Evolutionary conservation across 2,329 filamentous ascomycete species (phyloP), one percentile per base, ranked within the genome.

Genomic region (Lasiodiplodia hormozganensis): DNA sequence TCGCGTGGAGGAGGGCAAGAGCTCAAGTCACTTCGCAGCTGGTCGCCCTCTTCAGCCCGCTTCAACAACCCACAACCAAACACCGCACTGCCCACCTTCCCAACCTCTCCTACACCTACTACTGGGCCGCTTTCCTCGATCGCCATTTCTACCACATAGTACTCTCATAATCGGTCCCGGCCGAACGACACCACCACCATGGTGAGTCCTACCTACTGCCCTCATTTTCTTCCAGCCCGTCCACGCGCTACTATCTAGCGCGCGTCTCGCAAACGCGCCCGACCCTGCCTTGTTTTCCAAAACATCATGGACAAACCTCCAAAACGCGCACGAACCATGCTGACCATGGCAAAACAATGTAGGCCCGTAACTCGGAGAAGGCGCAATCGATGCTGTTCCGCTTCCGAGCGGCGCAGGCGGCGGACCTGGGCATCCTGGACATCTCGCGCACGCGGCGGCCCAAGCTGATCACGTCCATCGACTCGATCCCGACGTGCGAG

Each of bases 301-400:
- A 10, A 14, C 54, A 18, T 18, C 54, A 12, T 21, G 21, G 10
- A 21, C 14, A n/a, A 47, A 11, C 7, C 3, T 6, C 4, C 14
- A 43, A 43, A 18, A 43, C n/a, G 40, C 14, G 40, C 6, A 7
- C 14, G 38, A 47, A n/a, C 8, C 16, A n/a, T 12, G n/a, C 52
- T 66, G 21, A 66, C 38, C 4, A 57, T 75, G 75, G 12, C 10
- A 28, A 58, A 73, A 77, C 78, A 25, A n/a, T 28, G 25, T 74
- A 94, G 95, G 94, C 95, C 77, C 95, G 95, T 78, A 97, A 98
- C 82, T 95, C 93, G 56, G 95, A 98, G 87, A 99, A 98, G 82
- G 95, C 96, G 76, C 96, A 99, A 85, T 97, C 94, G 58, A 99
- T 99, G 95, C 95, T 99, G 81, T 99, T 97, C 85, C 95, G 96